Evolutionary conservation across 1,139 yeast genomes (phyloP), one percentile per base, ranked within the genome.

Genomic region (Saccharomyces hybrid): DNA sequence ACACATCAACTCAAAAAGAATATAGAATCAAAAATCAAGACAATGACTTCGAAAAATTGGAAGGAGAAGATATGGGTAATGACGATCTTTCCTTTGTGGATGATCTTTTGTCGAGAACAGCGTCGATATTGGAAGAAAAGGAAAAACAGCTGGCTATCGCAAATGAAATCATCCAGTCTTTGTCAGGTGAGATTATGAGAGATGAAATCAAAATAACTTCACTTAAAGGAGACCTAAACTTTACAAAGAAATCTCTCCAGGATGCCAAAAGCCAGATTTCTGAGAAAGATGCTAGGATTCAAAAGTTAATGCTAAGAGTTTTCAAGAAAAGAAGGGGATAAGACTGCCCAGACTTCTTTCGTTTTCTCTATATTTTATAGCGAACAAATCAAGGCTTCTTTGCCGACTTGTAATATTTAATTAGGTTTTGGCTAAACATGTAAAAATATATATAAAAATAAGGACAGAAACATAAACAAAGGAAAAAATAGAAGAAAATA

Each of bases 131-230:
- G 21, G 59, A 57, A 12, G 26, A 49, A 14, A 56, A 55, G 51
- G 58, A 56, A 11, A 34, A 50, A 14, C 55, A 58, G 28, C 47
- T 58, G 12, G 48, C 48, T 14, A 44, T 54, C 3, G 56, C 60
- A 11, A 51, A 47, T 19, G 49, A 49, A 12, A 34, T 60, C 29
- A 56, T 56, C 14, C 38, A 49, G 11, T 47, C 54, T 9, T 52
- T 64, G 56, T 51, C 63, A 2, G 52, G 52, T 27, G 64, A 61
- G 27, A 52, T 62, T 19, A 58, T 63, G 56, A 51, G 57, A 24
- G 58, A 62, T 48, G 64, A 63, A 47, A 50, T 62, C 12, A 55
- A 57, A 51, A 21, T 62, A 14, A 59, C 65, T 1, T 53, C 61
- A 16, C 48, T 62, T 29, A 50, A 51, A 47, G 63, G 64, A 6